Evolutionary conservation across 805 yeast species (phyloP), one percentile per base, ranked within the genome.

Genomic region (Kockiozyma suomiensis): DNA sequence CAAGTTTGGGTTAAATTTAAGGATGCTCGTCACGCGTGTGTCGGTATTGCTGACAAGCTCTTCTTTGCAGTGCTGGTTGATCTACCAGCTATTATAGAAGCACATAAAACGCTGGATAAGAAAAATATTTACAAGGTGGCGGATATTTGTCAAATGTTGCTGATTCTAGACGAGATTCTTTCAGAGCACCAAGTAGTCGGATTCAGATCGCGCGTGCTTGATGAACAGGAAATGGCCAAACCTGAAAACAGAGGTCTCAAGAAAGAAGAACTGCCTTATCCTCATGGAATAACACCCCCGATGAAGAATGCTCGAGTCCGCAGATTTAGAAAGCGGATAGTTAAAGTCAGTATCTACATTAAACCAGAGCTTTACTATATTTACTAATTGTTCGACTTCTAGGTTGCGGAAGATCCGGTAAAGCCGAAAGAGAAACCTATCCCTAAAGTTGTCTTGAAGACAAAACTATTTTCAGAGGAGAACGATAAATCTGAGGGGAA

Each of bases 51-150:
- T 61, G 86, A 84, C 46, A 80, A 83, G 13, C 72, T 85, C 62
- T 93, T 88, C 72, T 90, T 89, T 5, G 97, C 96, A 0, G 85
- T 90, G 64, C 75, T 94, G 37, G 83, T 94, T n/a, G 93, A 92
- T 68, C 76, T 94, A 64, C 99, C 99, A 0, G 89, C 97, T 0
- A 74, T 92, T 3, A 82, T 89, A 8, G 99, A 94, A 72, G 83
- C 88, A 5, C 90, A 87, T 72, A 94, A 94, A 74, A 85, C 97
- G 4, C 82, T 92, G 25, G 99, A 94, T 72, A 82, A 84, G 69
- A 93, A 93, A 72, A 94, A 90, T 70, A 82, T 94, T 26, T 86
- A 87, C 76, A 94, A 94, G 70, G 84, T 96, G 0, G 79, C 90
- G 35, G 98, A 94, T 72, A 78, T 93, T 5, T 83, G 88, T 56